Conservation (phyloP, 768 basidiomycete species). For the Kwoniella europaea region DNA sequence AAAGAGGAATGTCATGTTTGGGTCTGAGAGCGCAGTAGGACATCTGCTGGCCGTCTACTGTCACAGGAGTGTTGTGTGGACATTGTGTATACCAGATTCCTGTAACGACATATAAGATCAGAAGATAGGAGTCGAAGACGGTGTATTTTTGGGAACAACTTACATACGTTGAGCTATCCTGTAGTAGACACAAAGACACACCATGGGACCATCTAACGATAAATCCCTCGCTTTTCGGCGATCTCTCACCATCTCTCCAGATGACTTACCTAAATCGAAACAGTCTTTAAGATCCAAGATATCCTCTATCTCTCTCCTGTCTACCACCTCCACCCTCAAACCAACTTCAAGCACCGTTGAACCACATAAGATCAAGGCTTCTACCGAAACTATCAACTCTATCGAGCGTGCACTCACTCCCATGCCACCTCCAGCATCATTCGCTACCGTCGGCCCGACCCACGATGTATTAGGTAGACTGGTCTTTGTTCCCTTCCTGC, state of each 20-base stretch:
- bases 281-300: not conserved
- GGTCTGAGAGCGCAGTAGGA: not conserved
- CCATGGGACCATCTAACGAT: not conserved
- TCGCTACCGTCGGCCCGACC: conserved; percentile 9
- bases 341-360: not conserved
- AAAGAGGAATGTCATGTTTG: not conserved
- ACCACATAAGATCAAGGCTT: not conserved
- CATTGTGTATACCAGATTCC: not conserved
- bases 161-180: no score
- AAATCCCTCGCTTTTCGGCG: conserved; percentile 3
- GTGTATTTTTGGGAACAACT: no score
- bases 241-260: conserved; percentile 6
- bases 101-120: no score
- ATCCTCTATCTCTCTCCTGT: conserved; percentile 4
- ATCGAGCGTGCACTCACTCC: not conserved
- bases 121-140: no score
- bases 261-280: not conserved
- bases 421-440: conserved; percentile 3
- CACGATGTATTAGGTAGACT: conserved; percentile 18
- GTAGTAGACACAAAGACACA: not conserved
- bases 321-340: not conserved
- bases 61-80: not conserved
- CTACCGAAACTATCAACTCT: not conserved
- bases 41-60: not conserved
- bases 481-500: conserved; percentile 16